Percentiles rank a stretch among this genome's conserved stretches.
Conservation (phyloP, 345 rosid species). For the Gossypium mustelinum region DNA sequence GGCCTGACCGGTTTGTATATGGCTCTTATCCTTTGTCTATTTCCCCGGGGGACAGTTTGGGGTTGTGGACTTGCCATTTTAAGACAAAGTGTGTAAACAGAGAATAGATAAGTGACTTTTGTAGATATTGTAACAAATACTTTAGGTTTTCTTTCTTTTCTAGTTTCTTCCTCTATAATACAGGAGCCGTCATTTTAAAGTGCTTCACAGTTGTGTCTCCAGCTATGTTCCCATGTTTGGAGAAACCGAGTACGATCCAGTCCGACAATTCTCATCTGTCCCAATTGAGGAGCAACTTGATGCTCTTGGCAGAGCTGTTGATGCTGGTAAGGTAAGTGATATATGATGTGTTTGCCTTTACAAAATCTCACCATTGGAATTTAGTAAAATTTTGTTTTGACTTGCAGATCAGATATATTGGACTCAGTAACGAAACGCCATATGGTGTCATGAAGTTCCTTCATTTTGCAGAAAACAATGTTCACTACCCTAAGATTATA, state of each 20-base stretch:
- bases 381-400: neutral
- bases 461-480: conserved; percentile 37
- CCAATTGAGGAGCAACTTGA: conserved; percentile 53
- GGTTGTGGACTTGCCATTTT: neutral
- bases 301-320: conserved; percentile 49
- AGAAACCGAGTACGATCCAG: conserved; percentile 47
- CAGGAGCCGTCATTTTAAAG: neutral
- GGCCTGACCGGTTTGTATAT: conserved; percentile 79
- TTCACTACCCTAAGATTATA: conserved; percentile 37
- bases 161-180: neutral
- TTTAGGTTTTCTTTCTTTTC: neutral
- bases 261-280: conserved; percentile 37
- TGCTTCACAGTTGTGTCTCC: conserved; percentile 12
- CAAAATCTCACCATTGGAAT: neutral
- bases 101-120: neutral
- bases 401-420: conserved; percentile 52
- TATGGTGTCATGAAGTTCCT: conserved; percentile 60
- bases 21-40: conserved; percentile 16
- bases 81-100: neutral
- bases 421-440: conserved; percentile 62
- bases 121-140: neutral
- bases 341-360: neutral
- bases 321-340: conserved; percentile 44
- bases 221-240: conserved; percentile 68
- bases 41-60: neutral